Conservation (phyloP, 2,329 filamentous ascomycete species). For the Thermothelomyces thermophilus region DNA sequence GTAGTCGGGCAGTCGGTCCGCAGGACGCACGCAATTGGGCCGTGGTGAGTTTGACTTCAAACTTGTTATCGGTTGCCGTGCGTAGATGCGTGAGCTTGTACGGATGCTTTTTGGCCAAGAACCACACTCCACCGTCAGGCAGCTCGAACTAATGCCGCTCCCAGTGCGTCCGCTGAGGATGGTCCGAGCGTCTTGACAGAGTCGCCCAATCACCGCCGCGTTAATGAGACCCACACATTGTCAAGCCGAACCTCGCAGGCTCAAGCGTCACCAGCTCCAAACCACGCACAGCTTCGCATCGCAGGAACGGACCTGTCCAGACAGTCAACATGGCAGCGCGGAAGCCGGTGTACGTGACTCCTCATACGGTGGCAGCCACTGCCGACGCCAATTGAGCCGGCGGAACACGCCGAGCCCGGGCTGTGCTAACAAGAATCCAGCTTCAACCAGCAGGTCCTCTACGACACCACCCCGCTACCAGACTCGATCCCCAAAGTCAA, state of each 20-base stretch:
- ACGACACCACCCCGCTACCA: conserved; percentile 94
- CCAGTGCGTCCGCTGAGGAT: no score
- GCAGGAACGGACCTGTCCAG: conserved; percentile 27
- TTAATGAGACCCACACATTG: conserved; percentile 14
- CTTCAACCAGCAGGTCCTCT: conserved; percentile 88
- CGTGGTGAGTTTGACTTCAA: background rate
- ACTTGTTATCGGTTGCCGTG: background rate
- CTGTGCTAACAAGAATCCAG: conserved; percentile 40
- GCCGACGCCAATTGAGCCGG: conserved; percentile 13
- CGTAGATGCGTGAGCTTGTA: background rate
- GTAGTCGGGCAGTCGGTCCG: no score
- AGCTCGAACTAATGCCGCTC: background rate
- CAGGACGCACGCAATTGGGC: no score
- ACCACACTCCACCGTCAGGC: background rate
- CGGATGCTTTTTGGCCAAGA: conserved; percentile 10
- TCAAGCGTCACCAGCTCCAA: conserved; percentile 22
- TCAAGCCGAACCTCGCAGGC: conserved; percentile 22
- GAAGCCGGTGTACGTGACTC: conserved; percentile 48
- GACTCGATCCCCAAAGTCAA: conserved; percentile 85
- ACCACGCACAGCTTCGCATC: conserved; percentile 24
- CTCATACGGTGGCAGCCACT: no score
- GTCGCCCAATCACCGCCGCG: conserved; percentile 16
- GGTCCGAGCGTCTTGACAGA: background rate
- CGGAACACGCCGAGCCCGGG: background rate
- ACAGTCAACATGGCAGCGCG: conserved; percentile 52